A percentile compares a stretch with the other conserved stretches of the same genome.
Conservation (phyloP, 768 basidiomycete genomes). For the Boletus sensibilis region DNA sequence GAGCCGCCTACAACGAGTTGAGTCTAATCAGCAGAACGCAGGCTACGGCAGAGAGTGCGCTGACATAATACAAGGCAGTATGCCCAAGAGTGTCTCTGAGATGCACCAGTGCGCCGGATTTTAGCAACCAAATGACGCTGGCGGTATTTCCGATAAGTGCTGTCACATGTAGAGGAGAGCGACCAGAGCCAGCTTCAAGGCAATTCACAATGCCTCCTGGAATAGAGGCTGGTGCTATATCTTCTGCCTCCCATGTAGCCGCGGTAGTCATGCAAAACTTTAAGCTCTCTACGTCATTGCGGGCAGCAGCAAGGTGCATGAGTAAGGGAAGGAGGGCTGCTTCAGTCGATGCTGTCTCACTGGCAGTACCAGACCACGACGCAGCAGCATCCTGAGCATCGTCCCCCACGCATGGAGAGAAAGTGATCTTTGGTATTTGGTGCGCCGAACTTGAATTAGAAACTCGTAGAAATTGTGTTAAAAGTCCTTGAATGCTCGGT, state of each 20-base stretch:
- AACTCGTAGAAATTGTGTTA: constrained; percentile 69
- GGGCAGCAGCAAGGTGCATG: constrained; percentile 74
- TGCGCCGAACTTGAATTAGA: constrained; percentile 44
- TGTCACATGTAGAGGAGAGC: constrained; percentile 78
- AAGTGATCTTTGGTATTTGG: constrained; percentile 36
- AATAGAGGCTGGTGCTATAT: constrained; percentile 30
- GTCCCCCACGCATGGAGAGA: constrained; percentile 36
- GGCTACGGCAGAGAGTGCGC: constrained; percentile 18
- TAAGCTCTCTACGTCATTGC: constrained; percentile 63
- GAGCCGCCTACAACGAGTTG: constrained; percentile 55
- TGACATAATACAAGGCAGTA: constrained; percentile 79
- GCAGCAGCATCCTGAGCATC: constrained; percentile 47
- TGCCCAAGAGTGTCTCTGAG: constrained; percentile 77
- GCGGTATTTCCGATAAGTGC: constrained; percentile 60
- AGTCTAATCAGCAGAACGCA: constrained; percentile 1
- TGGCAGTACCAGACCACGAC: constrained; percentile 76
- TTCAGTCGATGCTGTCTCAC: constrained; percentile 70
- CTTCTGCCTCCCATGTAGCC: constrained; percentile 24
- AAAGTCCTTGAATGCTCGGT: constrained; percentile 60
- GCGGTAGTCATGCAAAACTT: constrained; percentile 52
- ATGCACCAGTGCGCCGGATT: constrained; percentile 80
- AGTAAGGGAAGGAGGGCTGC: constrained; percentile 72
- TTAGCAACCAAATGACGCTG: constrained; percentile 50
- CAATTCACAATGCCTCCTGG: constrained; percentile 74
- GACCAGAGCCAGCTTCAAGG: constrained; percentile 65